Conservation (phyloP, 768 basidiomycete species). For the Suillus brevipes region DNA sequence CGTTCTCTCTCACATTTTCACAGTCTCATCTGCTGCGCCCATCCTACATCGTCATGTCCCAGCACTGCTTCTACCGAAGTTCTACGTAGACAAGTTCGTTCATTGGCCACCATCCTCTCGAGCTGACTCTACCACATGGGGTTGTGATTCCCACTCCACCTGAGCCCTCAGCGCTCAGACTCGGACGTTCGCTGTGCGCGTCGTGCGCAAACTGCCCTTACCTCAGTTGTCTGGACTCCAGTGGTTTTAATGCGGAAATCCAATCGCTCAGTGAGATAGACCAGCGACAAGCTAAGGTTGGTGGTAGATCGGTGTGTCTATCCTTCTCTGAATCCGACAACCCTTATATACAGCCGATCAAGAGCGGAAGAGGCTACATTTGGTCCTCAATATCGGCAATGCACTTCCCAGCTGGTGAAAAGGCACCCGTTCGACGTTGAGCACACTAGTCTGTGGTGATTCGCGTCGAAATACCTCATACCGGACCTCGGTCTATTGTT, state of each 20-base stretch:
- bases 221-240: background rate
- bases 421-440: background rate
- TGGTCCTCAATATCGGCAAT: background rate
- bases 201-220: background rate
- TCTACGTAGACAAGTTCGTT: too few species aligned
- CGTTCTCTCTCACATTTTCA: too few species aligned
- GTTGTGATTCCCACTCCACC: background rate
- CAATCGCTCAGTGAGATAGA: too few species aligned
- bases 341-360: background rate
- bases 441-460: background rate
- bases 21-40: too few species aligned
- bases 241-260: background rate
- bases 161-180: background rate
- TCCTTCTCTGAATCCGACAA: background rate
- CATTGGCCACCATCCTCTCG: too few species aligned
- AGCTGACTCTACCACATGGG: too few species aligned
- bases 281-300: too few species aligned
- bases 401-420: background rate
- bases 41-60: too few species aligned
- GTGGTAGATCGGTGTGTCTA: background rate
- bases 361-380: background rate
- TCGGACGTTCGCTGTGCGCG: background rate
- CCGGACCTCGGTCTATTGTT: background rate
- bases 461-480: background rate
- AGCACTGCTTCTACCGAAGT: too few species aligned